A percentile compares a stretch with the other conserved stretches of the same genome.
These are phyloP conservation scores for Helichrysum umbraculigerum DNA, from an alignment of 129 eudicot species.

Conservation along the genomic window DNA sequence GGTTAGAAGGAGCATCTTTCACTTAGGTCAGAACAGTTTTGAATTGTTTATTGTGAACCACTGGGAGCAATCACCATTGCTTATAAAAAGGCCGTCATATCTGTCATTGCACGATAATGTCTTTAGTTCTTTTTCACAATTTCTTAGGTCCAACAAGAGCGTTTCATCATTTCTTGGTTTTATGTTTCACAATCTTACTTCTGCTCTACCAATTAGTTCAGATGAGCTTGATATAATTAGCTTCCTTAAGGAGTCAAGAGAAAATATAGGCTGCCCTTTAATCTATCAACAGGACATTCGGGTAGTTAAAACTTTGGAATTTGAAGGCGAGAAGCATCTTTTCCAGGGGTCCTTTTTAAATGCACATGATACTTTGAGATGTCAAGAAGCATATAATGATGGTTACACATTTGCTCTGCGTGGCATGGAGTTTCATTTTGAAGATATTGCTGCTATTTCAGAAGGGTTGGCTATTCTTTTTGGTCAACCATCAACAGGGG, in stretches of 20 bases:
- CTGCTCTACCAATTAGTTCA: slow-evolving; percentile 65
- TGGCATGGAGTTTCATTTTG: slow-evolving; percentile 71
- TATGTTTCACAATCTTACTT: slow-evolving; percentile 50
- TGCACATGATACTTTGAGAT: slow-evolving; percentile 46
- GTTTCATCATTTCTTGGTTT: slow-evolving; percentile 46
- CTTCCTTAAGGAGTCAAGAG: slow-evolving; percentile 50
- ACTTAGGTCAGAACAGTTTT: slow-evolving; percentile 34
- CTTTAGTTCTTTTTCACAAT: slow-evolving; percentile 45
- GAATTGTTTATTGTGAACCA: slow-evolving; percentile 51
- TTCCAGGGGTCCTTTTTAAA: slow-evolving; percentile 34
- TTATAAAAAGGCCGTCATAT: slow-evolving; percentile 33
- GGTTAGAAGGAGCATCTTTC: slow-evolving; percentile 49
- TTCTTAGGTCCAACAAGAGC: slow-evolving; percentile 38
- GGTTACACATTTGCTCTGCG: slow-evolving; percentile 84
- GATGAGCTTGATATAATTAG: slow-evolving; percentile 62
- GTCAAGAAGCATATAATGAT: slow-evolving; percentile 61
- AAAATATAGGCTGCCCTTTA: slow-evolving; percentile 57
- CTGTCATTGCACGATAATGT: slow-evolving; percentile 24
- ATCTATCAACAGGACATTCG: slow-evolving; percentile 81
- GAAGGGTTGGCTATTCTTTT: slow-evolving; percentile 60
- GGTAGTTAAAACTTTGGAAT: slow-evolving; percentile 53
- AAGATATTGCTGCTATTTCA: slow-evolving; percentile 59
- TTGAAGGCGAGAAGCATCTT: slow-evolving; percentile 51
- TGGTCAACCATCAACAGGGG: slow-evolving; percentile 91
- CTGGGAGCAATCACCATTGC: slow-evolving; percentile 86